Evolutionary conservation across 2,329 filamentous ascomycete species (phyloP).

Genomic region (Pseudohalonectria lignicola): DNA sequence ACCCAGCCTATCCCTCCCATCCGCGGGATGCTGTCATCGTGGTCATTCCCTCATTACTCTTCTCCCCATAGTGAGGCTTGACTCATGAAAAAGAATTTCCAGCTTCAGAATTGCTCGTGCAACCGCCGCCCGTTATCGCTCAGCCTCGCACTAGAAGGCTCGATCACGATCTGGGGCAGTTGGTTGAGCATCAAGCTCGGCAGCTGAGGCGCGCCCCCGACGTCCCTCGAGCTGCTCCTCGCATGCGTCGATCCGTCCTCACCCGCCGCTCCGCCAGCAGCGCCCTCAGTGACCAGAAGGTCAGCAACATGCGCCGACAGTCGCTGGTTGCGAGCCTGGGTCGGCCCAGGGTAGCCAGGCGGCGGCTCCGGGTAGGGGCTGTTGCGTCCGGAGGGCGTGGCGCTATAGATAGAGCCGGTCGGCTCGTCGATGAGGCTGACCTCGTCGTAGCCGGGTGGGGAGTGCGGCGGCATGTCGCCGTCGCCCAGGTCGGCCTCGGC

Average conservation of each 20-base stretch:
- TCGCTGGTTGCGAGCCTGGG: conserved; percentile 18
- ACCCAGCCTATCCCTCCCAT: too few species aligned
- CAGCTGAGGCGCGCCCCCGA: conserved; percentile 28
- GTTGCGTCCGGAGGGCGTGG: conserved; percentile 18
- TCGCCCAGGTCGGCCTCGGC: conserved; percentile 34
- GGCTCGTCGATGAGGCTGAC: conserved; percentile 6
- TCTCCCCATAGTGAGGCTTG: too few species aligned
- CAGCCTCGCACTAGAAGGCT: conserved; percentile 34
- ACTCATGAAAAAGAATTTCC: too few species aligned
- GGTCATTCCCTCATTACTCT: too few species aligned
- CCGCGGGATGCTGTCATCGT: too few species aligned
- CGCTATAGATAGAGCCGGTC: conserved; percentile 9
- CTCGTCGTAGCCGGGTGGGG: conserved; percentile 32
- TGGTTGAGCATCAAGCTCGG: conserved; percentile 37
- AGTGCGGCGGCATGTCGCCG: conserved; percentile 27
- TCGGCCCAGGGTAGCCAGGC: conserved; percentile 35
- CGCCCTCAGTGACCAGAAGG: conserved; percentile 10
- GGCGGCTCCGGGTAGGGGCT: conserved; percentile 34
- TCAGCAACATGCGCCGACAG: conserved; percentile 20
- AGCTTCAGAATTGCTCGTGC: background rate
- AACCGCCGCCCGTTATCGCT: conserved; percentile 6
- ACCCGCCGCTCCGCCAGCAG: background rate
- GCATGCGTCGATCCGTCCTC: background rate
- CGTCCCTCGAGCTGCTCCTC: conserved; percentile 3
- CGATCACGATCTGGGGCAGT: conserved; percentile 48